A percentile compares a stretch with the other conserved stretches of the same genome.
These are phyloP conservation scores for Cutaneotrichosporon daszewskae DNA, from an alignment of 1,284 basidiomycete species.

Conservation along the genomic window DNA sequence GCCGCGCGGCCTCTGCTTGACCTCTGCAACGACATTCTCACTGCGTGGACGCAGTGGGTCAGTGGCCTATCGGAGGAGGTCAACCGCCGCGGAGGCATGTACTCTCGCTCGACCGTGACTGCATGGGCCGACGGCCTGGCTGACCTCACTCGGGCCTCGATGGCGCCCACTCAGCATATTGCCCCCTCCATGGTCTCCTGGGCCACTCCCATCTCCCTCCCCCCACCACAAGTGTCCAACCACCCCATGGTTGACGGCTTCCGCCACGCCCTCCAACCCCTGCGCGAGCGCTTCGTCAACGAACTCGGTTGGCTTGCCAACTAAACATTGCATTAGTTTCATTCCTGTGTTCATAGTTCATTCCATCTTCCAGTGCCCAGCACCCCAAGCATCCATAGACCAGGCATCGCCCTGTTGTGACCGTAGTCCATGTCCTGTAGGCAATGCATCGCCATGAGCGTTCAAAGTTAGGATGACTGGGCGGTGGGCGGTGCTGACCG, in stretches of 20 bases:
- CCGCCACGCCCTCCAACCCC: constrained; percentile 26
- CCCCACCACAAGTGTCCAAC: constrained; percentile 1
- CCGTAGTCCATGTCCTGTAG: too few relatives aligned
- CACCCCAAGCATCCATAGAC: too few relatives aligned
- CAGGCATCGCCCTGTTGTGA: too few relatives aligned
- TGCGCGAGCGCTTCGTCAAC: constrained; percentile 26
- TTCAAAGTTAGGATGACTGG: too few relatives aligned
- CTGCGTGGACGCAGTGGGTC: constrained; percentile 34
- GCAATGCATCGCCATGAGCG: too few relatives aligned
- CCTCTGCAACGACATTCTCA: constrained; percentile 30
- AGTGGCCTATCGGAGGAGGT: constrained; percentile 28
- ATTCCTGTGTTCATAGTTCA: too few relatives aligned
- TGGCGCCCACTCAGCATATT: neutral
- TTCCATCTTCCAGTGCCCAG: too few relatives aligned
- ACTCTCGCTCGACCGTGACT: constrained; percentile 27
- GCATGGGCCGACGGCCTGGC: constrained; percentile 34
- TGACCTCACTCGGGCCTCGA: constrained; percentile 11
- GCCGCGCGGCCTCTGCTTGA: constrained; percentile 24
- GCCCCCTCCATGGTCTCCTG: constrained; percentile 8
- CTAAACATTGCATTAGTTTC: too few relatives aligned
- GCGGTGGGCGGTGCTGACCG: too few relatives aligned
- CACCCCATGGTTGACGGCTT: constrained; percentile 28
- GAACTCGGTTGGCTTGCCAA: constrained; percentile 36
- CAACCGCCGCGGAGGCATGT: constrained; percentile 42
- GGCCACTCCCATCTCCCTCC: constrained; percentile 10